A percentile compares a stretch with the other conserved stretches of the same genome.
Conservation (phyloP, 2,329 filamentous ascomycete species). For the Teratosphaeriaceae sp. region DNA sequence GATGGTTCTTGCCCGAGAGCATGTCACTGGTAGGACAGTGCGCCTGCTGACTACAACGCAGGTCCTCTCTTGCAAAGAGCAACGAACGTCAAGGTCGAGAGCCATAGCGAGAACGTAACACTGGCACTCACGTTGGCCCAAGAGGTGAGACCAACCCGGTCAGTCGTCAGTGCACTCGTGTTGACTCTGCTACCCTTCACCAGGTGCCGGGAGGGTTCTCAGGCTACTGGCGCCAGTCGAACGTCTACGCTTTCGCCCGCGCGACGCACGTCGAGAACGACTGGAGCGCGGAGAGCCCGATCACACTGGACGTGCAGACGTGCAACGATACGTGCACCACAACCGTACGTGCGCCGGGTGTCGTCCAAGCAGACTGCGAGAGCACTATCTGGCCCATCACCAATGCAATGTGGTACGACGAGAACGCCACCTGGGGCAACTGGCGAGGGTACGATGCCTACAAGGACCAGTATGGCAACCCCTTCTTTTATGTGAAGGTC, state of each 20-base stretch:
- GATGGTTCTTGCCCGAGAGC: background rate
- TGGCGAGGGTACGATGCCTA: background rate
- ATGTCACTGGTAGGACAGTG: background rate
- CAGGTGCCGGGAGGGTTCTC: background rate
- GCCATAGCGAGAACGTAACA: background rate
- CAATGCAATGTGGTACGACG: background rate
- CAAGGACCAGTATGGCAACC: background rate
- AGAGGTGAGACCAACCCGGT: too few relatives aligned
- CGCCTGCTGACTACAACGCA: background rate
- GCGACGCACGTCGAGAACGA: background rate
- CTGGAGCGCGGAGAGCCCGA: background rate
- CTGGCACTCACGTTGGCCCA: background rate
- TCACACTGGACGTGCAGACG: background rate
- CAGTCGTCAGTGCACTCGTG: too few relatives aligned
- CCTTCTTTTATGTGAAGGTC: background rate
- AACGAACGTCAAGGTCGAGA: background rate
- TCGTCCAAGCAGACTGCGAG: background rate
- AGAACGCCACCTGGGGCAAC: conserved; percentile 3
- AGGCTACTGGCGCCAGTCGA: background rate
- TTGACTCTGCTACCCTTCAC: too few relatives aligned
- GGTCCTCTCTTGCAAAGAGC: background rate
- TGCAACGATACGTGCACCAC: background rate
- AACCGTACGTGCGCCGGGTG: background rate
- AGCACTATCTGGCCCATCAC: conserved; percentile 3
- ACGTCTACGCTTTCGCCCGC: background rate